These are phyloP conservation scores for Botrytis paeoniae DNA, from an alignment of 2,329 filamentous ascomycete genomes.

Conservation along the genomic window DNA sequence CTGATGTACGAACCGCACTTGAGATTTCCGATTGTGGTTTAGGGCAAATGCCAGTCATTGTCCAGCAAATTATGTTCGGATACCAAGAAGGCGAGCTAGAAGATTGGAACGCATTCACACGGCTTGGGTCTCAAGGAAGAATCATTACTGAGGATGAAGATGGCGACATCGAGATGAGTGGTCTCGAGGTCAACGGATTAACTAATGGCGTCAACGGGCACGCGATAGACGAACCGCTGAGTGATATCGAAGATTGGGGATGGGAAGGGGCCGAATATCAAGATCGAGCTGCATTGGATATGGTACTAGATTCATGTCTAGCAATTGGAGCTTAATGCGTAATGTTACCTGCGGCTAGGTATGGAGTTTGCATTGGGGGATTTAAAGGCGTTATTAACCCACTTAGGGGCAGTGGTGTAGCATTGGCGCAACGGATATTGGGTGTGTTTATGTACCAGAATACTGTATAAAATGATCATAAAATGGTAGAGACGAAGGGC, in stretches of 20 bases:
- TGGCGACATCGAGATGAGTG: constrained; percentile 39
- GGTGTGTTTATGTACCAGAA: constrained; percentile 23
- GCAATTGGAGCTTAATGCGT: constrained; percentile 32
- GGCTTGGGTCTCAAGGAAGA: constrained; percentile 36
- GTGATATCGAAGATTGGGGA: constrained; percentile 59
- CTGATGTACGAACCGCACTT: constrained; percentile 73
- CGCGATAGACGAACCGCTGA: constrained; percentile 45
- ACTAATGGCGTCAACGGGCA: constrained; percentile 38
- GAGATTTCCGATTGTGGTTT: constrained; percentile 74
- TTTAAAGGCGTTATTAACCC: constrained; percentile 21
- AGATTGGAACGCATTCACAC: constrained; percentile 58
- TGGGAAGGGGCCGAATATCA: constrained; percentile 59
- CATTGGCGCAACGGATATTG: constrained; percentile 25
- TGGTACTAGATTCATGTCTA: constrained; percentile 45
- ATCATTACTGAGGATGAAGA: constrained; percentile 36
- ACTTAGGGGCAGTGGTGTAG: constrained; percentile 17
- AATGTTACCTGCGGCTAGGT: constrained; percentile 24
- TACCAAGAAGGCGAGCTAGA: constrained; percentile 77
- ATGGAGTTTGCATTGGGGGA: constrained; percentile 21
- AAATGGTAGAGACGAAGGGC: constrained; percentile 22
- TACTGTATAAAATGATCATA: constrained; percentile 27
- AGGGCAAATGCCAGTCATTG: constrained; percentile 72
- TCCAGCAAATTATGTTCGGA: constrained; percentile 64
- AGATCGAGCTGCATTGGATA: constrained; percentile 53
- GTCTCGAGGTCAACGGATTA: constrained; percentile 40